Conservation (phyloP, 352 stramenopile genomes). For the Phytopythium helicoides region DNA sequence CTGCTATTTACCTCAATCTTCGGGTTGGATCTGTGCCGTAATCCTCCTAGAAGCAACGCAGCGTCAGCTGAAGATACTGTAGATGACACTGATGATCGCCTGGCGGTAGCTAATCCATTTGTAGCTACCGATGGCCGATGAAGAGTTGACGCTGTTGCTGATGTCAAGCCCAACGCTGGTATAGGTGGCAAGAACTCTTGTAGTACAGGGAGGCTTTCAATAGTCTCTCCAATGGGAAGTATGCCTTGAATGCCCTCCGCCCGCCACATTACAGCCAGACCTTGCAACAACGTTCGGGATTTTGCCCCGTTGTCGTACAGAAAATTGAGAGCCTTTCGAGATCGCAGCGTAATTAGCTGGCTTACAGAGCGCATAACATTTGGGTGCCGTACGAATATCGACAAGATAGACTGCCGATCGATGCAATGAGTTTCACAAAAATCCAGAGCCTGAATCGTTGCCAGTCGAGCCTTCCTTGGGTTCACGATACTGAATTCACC, state of each 20-base stretch:
- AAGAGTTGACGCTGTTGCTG: not conserved
- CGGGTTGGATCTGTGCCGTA: too few species aligned
- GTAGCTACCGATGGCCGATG: not conserved
- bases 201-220: constrained; percentile 37
- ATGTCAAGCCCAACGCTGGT: too few species aligned
- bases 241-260: constrained; percentile 47
- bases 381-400: constrained; percentile 45
- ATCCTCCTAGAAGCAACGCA: too few species aligned
- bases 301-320: constrained; percentile 58
- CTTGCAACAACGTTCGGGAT: constrained; percentile 58
- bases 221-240: constrained; percentile 25
- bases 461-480: constrained; percentile 54
- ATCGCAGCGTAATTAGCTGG: constrained; percentile 46
- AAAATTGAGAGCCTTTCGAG: constrained; percentile 51
- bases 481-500: constrained; percentile 83
- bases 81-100: not conserved
- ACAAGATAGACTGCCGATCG: constrained; percentile 43
- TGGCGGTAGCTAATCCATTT: not conserved
- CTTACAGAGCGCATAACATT: constrained; percentile 60
- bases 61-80: too few species aligned
- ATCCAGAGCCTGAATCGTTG: constrained; percentile 74
- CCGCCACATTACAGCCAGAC: constrained; percentile 59
- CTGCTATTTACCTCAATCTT: too few species aligned
- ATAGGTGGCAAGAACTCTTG: constrained; percentile 33
- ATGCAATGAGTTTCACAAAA: constrained; percentile 81